These are phyloP conservation scores for Fusarium mangiferae DNA, from an alignment of 2,329 filamentous ascomycete genomes.

Conservation along the genomic window DNA sequence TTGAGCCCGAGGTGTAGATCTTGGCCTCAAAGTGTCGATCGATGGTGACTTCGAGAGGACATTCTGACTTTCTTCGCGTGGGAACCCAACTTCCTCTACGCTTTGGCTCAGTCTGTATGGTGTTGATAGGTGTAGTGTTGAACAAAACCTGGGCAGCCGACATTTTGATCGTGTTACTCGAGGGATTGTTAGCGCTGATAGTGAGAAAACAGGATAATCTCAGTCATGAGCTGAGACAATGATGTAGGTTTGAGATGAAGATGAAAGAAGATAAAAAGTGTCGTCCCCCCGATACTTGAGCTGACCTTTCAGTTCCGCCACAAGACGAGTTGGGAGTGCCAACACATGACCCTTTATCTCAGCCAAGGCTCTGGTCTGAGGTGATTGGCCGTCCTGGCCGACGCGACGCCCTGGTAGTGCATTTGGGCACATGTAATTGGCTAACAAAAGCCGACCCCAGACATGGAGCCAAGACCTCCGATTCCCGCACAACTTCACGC, in stretches of 20 bases:
- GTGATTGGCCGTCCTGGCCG: constrained; percentile 20
- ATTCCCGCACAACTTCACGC: constrained; percentile 3
- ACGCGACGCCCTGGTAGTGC: constrained; percentile 9
- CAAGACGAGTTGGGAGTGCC: not conserved
- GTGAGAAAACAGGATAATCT: accelerated
- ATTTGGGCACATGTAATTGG: constrained; percentile 6
- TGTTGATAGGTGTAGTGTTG: not conserved
- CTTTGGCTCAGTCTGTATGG: constrained; percentile 1
- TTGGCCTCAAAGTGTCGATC: constrained; percentile 35
- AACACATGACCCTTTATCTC: constrained; percentile 33
- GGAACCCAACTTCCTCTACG: constrained; percentile 28
- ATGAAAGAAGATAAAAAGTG: not conserved
- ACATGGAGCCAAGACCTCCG: not conserved
- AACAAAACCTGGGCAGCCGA: constrained; percentile 12
- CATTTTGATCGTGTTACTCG: not conserved
- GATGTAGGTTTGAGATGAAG: not conserved
- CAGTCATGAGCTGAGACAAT: not conserved
- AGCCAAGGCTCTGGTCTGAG: constrained; percentile 1
- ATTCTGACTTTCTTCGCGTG: constrained; percentile 5
- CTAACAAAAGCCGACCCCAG: constrained; percentile 20
- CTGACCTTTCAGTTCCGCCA: constrained; percentile 27
- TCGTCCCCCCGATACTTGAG: constrained; percentile 13
- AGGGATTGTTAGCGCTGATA: not conserved
- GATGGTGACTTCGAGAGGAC: constrained; percentile 26
- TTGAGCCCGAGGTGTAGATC: constrained; percentile 31